Percentiles rank a stretch among this genome's conserved stretches.
These are phyloP conservation scores for Poteriospumella lacustris DNA, from an alignment of 108 stramenopile species.

Conservation along the genomic window DNA sequence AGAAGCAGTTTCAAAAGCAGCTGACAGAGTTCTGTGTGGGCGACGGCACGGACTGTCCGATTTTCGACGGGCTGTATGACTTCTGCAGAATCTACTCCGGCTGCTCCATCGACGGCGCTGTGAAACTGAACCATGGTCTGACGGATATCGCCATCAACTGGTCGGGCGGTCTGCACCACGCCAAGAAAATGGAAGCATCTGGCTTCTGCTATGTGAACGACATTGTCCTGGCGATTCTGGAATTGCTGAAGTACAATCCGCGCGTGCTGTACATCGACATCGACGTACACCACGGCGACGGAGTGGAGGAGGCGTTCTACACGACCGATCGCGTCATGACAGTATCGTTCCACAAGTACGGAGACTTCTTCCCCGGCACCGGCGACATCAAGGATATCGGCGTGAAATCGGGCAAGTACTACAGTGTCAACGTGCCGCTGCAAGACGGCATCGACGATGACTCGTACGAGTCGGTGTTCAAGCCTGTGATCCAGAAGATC, in stretches of 20 bases:
- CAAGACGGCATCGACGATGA: conserved; percentile 91
- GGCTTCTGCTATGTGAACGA: conserved; percentile 82
- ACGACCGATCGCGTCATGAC: conserved; percentile 99
- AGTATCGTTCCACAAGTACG: conserved; percentile 93
- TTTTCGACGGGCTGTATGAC: conserved; percentile 96
- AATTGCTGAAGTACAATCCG: conserved; percentile 94
- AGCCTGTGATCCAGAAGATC: conserved; percentile 86
- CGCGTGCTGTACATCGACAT: conserved; percentile 99
- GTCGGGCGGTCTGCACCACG: conserved; percentile 98
- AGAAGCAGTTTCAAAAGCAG: conserved; percentile 59
- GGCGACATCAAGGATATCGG: conserved; percentile 90
- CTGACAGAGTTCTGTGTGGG: conserved; percentile 90
- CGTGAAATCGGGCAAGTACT: conserved; percentile 83
- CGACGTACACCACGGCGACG: conserved; percentile 99
- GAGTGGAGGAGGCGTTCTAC: conserved; percentile 99
- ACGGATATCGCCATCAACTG: conserved; percentile 97
- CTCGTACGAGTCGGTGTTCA: conserved; percentile 80
- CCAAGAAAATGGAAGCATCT: conserved; percentile 93
- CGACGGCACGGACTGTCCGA: conserved; percentile 94
- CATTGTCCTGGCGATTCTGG: conserved; percentile 96
- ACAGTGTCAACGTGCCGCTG: conserved; percentile 91
- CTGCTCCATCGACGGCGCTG: conserved; percentile 87
- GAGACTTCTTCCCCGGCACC: conserved; percentile 44
- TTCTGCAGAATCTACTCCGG: conserved; percentile 92
- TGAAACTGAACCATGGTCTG: conserved; percentile 82